Evolutionary conservation across 2,329 filamentous ascomycete species (phyloP), one percentile per base, ranked within the genome.

Genomic region (Pyrenochaeta sp.): DNA sequence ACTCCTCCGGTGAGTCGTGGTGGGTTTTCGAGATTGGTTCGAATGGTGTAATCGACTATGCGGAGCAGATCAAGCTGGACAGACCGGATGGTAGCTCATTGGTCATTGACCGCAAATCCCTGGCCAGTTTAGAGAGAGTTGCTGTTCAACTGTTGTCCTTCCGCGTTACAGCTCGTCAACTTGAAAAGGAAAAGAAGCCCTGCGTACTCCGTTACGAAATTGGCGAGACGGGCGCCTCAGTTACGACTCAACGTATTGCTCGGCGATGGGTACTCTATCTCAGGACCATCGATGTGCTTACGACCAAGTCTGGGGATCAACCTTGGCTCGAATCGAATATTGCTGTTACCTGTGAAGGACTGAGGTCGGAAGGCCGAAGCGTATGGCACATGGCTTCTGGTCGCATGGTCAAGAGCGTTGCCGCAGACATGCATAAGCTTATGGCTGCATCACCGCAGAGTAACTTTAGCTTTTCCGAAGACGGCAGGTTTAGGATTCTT

Each of bases 401-500:
- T 6, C 68, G 56, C 5, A 66, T 77, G 55, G 59, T 66, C 8
- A 63, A 65, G 38, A 48, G 67, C 17, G 64, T 64, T 23, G 63
- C 58, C n/a, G 51, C 53, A 18, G 63, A 67, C 35, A 68, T 70
- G 66, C 56, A 64, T 27, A 66, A 72, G 38, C 63, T 78, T 17
- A 71, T 71, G 50, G 55, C 69, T n/a, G 55, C 52, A 31, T 72
- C 59, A 35, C 72, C 84, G 17, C 84, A 86, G 54, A 74, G 75
- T 3, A 82, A 87, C 56, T 81, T 90, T 17, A 78, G 77, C 3
- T 89, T 88, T 66, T 79, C 82, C 51, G 71, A 71, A 15, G 78
- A 77, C 6, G 87, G 87, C 30, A 79, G 82, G 41, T 87, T 90
- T 65, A 78, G 79, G 11, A 74, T 90, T 39, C 76, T 80, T 6